Percentiles rank a stretch among this genome's conserved stretches.
These are phyloP conservation scores for Mycena vulgaris DNA, from an alignment of 768 basidiomycete genomes.

Conservation along the genomic window DNA sequence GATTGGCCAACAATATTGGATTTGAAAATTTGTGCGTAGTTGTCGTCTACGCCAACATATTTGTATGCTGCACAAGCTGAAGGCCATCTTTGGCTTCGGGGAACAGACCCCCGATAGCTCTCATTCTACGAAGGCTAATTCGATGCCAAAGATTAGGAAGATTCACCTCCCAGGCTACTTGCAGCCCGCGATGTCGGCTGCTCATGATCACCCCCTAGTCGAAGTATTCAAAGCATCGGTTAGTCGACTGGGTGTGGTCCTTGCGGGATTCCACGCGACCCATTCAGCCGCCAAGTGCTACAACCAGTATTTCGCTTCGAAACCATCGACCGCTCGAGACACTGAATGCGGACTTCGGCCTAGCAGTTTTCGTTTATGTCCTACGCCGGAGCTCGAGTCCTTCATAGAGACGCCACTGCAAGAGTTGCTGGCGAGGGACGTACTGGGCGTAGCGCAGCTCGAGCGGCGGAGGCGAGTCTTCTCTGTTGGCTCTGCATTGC, in stretches of 20 bases:
- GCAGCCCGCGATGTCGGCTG: no score
- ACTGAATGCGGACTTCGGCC: background rate
- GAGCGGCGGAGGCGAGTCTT: background rate
- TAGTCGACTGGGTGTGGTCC: background rate
- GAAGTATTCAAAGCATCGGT: background rate
- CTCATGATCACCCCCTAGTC: background rate
- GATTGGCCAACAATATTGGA: no score
- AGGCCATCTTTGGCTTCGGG: no score
- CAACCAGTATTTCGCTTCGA: background rate
- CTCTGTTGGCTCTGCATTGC: background rate
- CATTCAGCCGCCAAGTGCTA: background rate
- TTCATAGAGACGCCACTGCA: background rate
- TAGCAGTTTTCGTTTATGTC: background rate
- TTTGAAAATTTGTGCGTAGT: no score
- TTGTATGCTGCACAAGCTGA: no score
- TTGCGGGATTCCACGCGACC: background rate
- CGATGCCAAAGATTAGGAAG: no score
- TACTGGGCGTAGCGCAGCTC: background rate
- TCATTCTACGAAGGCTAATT: no score
- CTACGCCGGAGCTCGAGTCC: constrained; percentile 7
- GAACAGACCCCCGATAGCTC: no score
- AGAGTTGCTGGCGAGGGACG: background rate
- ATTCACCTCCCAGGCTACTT: no score
- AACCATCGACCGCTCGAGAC: background rate
- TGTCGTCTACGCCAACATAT: no score